Evolutionary conservation across 1,284 basidiomycete species (phyloP), one percentile per base, ranked within the genome.

Genomic region (Veloboletus limbatus): DNA sequence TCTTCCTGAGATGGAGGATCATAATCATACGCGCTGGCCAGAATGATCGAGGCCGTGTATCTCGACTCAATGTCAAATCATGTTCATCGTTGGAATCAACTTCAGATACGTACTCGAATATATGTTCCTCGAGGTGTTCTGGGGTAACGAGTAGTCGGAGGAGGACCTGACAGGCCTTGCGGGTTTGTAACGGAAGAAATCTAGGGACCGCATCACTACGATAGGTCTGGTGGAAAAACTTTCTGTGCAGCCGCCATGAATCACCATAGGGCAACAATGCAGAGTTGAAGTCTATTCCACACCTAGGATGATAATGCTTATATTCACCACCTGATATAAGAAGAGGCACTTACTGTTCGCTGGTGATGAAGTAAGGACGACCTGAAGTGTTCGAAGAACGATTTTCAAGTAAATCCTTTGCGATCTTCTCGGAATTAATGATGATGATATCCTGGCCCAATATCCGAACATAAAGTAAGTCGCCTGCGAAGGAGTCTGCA

Each of bases 171-270:
- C n/a, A 33, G 3, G 43, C 30, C 30, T 26, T 45, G 22, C 36
- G 30, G 6, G 16, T 11, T 8, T 21, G 11, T 10, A 17, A 25
- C 1, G 43, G 43, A 17, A 45, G 10, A 27, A 45, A 39, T 26
- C 43, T 45, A 6, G n/a, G 31, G 2, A 17, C n/a, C 4, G 36
- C 31, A 17, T 45, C 36, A 8, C 22, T 11, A 20, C 35, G 34
- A n/a, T 24, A 66, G 26, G 53, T 47, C 36, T 67, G 57, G 17
- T 72, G 65, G 33, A 69, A 65, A 13, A 70, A 46, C 14, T 59
- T 58, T 22, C 73, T 54, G 25, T 67, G 64, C 2, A 54, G 48
- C 13, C 69, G 64, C 72, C 72, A 76, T 31, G 46, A 48, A 3
- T 67, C 58, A 3, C 65, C 63, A 41, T 75, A 74, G 5, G 56